These are phyloP conservation scores for Catharanthus roseus DNA, from an alignment of 257 asterid genomes.

Conservation along the genomic window DNA sequence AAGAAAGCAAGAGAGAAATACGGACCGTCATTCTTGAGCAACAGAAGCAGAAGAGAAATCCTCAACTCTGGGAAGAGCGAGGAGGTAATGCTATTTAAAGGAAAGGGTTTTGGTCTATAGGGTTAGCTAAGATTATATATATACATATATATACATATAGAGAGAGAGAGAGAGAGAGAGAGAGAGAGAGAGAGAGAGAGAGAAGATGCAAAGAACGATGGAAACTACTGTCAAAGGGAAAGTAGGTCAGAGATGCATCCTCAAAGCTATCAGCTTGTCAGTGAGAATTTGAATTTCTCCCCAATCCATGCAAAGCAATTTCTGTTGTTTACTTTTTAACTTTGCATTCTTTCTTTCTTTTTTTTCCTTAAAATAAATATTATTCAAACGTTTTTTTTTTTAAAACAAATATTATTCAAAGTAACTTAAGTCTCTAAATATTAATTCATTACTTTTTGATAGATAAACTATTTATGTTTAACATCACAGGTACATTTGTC, in stretches of 20 bases:
- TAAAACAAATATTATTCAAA: too few relatives aligned
- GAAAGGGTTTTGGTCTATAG: background rate
- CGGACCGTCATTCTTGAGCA: slow-evolving; percentile 33
- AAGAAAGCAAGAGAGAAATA: slow-evolving; percentile 28
- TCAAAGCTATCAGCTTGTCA: slow-evolving; percentile 3
- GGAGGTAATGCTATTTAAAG: too few relatives aligned
- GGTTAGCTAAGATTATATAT: too few relatives aligned
- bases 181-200: background rate
- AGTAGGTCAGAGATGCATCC: background rate
- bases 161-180: background rate
- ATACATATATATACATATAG: background rate
- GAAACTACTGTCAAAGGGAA: background rate
- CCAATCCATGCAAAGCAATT: slow-evolving; percentile 5
- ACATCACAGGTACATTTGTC: too few relatives aligned
- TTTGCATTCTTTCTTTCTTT: too few relatives aligned
- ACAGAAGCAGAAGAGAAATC: background rate
- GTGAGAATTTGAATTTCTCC: background rate
- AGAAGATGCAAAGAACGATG: background rate
- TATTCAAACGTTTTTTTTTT: background rate
- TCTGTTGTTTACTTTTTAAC: too few relatives aligned
- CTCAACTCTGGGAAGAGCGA: background rate
- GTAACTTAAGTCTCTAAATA: too few relatives aligned
- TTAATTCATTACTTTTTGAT: too few relatives aligned
- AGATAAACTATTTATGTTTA: too few relatives aligned
- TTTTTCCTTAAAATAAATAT: background rate